These are phyloP conservation scores for Bifiguratus adelaidae DNA, from an alignment of 192 early-diverging fungal species.

Conservation along the genomic window DNA sequence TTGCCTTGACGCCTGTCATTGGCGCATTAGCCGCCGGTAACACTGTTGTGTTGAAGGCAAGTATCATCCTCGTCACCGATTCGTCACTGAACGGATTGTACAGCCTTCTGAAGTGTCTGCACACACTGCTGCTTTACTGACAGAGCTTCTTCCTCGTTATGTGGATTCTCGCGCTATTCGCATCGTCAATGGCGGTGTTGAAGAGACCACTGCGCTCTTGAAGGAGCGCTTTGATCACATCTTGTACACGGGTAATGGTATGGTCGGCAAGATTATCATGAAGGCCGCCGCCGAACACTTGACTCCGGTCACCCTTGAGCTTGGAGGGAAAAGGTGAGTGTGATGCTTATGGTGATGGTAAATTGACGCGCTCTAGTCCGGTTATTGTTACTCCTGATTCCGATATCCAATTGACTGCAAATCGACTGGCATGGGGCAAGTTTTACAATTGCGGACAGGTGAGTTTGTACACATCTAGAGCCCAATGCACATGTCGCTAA, in stretches of 20 bases:
- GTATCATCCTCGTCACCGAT: not conserved
- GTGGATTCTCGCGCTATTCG: slow-evolving; percentile 57
- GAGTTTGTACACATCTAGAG: slow-evolving; percentile 2
- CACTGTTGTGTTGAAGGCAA: slow-evolving; percentile 52
- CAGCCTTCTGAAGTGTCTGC: slow-evolving; percentile 71
- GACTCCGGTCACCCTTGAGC: slow-evolving; percentile 83
- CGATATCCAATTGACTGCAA: slow-evolving; percentile 52
- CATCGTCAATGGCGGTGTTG: slow-evolving; percentile 70
- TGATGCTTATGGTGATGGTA: not conserved
- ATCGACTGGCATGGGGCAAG: slow-evolving; percentile 75
- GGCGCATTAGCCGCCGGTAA: slow-evolving; percentile 93
- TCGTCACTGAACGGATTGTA: not conserved
- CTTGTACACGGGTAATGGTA: slow-evolving; percentile 82
- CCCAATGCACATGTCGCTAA: not conserved
- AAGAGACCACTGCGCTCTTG: slow-evolving; percentile 68
- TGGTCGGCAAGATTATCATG: slow-evolving; percentile 76
- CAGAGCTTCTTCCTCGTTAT: slow-evolving; percentile 61
- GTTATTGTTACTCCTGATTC: slow-evolving; percentile 52
- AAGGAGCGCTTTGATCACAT: slow-evolving; percentile 78
- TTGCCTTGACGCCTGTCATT: slow-evolving; percentile 51
- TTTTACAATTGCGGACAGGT: slow-evolving; percentile 82
- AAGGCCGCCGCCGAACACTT: slow-evolving; percentile 74
- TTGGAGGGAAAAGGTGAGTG: slow-evolving; percentile 78
- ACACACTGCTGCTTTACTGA: slow-evolving; percentile 52
- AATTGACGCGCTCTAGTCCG: slow-evolving; percentile 23